Base-by-base conservation (phyloP, 495 filamentous ascomycete species). In the Sordaria brevicollis region DNA sequence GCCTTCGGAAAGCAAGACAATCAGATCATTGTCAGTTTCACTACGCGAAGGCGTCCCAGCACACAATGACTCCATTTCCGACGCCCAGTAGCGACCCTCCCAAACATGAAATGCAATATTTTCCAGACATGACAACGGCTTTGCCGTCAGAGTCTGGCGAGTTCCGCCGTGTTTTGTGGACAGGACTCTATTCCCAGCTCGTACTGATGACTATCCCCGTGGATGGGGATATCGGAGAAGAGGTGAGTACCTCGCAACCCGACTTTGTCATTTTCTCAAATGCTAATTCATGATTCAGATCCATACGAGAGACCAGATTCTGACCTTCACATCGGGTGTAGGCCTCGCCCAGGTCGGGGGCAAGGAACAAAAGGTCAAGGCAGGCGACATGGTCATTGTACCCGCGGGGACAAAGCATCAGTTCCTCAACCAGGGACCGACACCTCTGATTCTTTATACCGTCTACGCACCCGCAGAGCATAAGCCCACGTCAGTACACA, bases 381-480 rank as follows among this genome's bases (percentile, higher is more conserved):
- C 86, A 1, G 84, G 85, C 34, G 88, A 89, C 71, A 82, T 89
- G 68, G 85, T 90, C 68, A 83, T 89, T 54, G 88, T 90, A 6
- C 88, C 88, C 0, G 88, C 88, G 0, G 87, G 88, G 0, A 89
- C 88, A 11, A 85, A 89, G 77, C 88, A 90, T 74, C 87, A 90
- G 73, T 90, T 90, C 72, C 76, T 89, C n/a, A 90, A 89, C 71
- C 86, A 79, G 21, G 86, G 85, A 2, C 75, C 80, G 7, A 78
- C 77, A 29, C 82, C 85, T 13, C 73, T 89, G 73, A 86, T 88
- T 68, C 76, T 89, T 25, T 84, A 89, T 19, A 89, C 86, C 0
- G 82, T 89, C n/a, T 90, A 90, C 73, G 84, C 83, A 1, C 86
- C 87, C 0, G 87, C 88, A 0, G 87, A 90, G 75, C 88, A 89